A percentile compares a stretch with the other conserved stretches of the same genome.
Conservation (phyloP, 2,329 filamentous ascomycete genomes). For the Aspergillus ruber region DNA sequence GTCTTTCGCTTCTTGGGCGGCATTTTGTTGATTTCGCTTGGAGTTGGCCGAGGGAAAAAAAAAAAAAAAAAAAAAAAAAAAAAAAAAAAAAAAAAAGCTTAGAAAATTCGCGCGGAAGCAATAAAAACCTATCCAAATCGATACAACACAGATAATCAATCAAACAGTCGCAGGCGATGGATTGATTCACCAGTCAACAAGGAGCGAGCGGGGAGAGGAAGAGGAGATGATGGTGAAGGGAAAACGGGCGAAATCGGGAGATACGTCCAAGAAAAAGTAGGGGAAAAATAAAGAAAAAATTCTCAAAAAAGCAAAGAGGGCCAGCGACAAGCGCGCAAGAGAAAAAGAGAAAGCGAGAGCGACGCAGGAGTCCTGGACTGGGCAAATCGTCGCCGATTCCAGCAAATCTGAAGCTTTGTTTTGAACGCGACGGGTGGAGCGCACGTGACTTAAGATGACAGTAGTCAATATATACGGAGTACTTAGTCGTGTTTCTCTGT, state of each 20-base stretch:
- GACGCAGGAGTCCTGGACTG: too few species aligned
- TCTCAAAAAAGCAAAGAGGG: not conserved
- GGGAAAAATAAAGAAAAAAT: too few species aligned
- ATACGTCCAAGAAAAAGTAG: not conserved
- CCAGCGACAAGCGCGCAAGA: too few species aligned
- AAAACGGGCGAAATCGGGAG: not conserved
- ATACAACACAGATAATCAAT: not conserved
- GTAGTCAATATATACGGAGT: too few species aligned
- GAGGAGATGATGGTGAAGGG: not conserved
- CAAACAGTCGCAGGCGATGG: not conserved
- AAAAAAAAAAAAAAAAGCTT: not conserved
- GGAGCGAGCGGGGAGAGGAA: conserved; percentile 2
- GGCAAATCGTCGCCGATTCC: not conserved
- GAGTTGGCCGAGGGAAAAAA: not conserved
- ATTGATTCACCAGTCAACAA: not conserved
- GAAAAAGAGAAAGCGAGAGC: too few species aligned
- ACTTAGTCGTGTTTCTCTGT: too few species aligned
- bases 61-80: not conserved
- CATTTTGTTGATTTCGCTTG: conserved; percentile 1
- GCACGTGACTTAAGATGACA: too few species aligned
- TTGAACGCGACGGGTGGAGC: too few species aligned
- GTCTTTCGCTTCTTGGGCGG: conserved; percentile 2
- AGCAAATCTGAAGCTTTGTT: not conserved
- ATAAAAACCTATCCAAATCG: not conserved
- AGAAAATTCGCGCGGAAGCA: not conserved